phyloP scores from a whole-genome alignment of 169 alveolate genomes.

The Neospora caninum region DNA sequence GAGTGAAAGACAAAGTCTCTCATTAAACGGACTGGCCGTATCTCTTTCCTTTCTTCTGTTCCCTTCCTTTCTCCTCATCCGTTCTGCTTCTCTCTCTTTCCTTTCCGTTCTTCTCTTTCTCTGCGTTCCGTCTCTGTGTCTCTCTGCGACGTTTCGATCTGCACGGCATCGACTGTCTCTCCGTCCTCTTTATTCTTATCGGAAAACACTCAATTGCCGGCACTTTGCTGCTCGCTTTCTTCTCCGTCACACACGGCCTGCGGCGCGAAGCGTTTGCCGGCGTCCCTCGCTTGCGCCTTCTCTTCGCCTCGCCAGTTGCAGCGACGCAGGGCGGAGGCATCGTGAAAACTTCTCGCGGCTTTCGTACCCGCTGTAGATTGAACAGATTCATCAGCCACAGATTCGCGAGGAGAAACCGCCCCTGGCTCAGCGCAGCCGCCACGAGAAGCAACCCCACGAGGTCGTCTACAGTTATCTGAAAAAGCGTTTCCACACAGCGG shows the following conservation, averaged over 20 bases:
- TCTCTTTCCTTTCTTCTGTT: neutral
- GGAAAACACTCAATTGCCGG: too few species aligned
- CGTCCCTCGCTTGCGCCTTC: neutral
- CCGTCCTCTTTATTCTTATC: too few species aligned
- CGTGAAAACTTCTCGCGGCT: neutral
- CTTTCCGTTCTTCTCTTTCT: neutral
- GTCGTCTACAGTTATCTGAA: constrained; percentile 31
- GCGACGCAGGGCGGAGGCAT: too few species aligned
- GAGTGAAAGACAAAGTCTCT: too few species aligned
- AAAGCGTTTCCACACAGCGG: neutral
- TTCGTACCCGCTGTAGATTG: neutral
- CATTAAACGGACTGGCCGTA: neutral
- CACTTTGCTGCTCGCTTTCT: too few species aligned
- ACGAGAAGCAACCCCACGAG: constrained; percentile 18
- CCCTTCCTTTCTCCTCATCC: neutral
- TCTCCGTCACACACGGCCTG: too few species aligned
- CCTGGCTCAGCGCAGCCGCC: constrained; percentile 3
- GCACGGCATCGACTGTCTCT: too few species aligned
- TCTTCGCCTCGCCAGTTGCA: neutral
- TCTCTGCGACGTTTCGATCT: too few species aligned
- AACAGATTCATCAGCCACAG: neutral
- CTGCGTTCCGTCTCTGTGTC: too few species aligned
- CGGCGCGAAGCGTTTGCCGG: too few species aligned
- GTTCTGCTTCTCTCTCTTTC: neutral
- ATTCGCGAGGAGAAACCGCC: constrained; percentile 17